Conservation (phyloP, 192 early-diverging fungal species). For the Coemansia javaensis region DNA sequence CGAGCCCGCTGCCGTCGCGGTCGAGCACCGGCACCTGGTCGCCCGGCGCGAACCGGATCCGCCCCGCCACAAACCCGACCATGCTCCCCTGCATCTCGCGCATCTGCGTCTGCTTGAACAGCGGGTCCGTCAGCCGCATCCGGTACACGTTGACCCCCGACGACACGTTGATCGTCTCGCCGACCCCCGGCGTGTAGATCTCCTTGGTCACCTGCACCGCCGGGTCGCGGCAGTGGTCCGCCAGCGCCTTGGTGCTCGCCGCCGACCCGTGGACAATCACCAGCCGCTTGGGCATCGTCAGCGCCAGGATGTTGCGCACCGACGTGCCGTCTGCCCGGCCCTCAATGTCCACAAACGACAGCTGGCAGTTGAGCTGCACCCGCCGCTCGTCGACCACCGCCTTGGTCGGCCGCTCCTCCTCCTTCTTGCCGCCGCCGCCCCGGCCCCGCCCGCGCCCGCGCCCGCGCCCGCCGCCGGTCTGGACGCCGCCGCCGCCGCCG, state of each 20-base stretch:
- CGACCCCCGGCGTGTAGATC: slow-evolving; percentile 72
- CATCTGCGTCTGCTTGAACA: slow-evolving; percentile 62
- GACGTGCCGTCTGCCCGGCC: slow-evolving; percentile 85
- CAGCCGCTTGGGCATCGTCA: slow-evolving; percentile 40
- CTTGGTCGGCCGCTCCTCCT: slow-evolving; percentile 63
- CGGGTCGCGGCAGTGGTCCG: slow-evolving; percentile 56
- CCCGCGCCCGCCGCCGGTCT: no score
- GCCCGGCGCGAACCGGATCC: slow-evolving; percentile 60
- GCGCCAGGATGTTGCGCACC: slow-evolving; percentile 73
- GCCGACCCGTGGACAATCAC: slow-evolving; percentile 82
- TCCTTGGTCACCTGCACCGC: slow-evolving; percentile 73
- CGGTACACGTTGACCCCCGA: slow-evolving; percentile 83
- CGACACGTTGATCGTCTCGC: slow-evolving; percentile 85
- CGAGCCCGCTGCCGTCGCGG: slow-evolving; percentile 31
- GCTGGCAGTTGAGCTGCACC: slow-evolving; percentile 64
- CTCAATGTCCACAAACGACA: slow-evolving; percentile 88
- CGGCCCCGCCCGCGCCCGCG: no score
- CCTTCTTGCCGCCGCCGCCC: no score
- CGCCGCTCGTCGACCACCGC: slow-evolving; percentile 57
- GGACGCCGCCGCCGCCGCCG: no score
- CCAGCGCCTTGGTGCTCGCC: slow-evolving; percentile 64
- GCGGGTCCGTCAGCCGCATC: slow-evolving; percentile 83
- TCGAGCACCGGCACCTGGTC: slow-evolving; percentile 73
- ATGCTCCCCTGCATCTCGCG: slow-evolving; percentile 56
- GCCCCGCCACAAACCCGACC: slow-evolving; percentile 59